Evolutionary conservation across 2,329 filamentous ascomycete species (phyloP).

Genomic region (Fusarium camptoceras): DNA sequence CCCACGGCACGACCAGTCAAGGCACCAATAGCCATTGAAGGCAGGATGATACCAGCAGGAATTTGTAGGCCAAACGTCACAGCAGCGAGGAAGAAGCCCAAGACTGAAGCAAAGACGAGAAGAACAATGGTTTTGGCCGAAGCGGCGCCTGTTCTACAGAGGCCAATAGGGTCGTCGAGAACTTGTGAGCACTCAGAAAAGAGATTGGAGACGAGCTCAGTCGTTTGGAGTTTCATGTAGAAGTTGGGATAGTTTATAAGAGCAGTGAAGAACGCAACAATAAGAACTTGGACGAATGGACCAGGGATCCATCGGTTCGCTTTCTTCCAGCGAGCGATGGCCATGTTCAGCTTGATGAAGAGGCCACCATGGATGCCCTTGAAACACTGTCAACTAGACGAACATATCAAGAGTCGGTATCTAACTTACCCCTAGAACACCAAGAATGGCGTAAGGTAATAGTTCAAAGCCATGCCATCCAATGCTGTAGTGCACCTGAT

Average conservation of each 20-base stretch:
- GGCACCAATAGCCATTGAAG: constrained; percentile 95
- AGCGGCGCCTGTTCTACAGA: constrained; percentile 88
- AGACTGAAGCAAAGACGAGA: constrained; percentile 81
- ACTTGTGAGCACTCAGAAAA: constrained; percentile 91
- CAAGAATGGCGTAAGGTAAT: constrained; percentile 86
- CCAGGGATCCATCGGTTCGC: constrained; percentile 72
- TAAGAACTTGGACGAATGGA: constrained; percentile 82
- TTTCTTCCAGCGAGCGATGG: constrained; percentile 83
- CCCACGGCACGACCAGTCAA: constrained; percentile 90
- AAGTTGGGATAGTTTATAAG: constrained; percentile 95
- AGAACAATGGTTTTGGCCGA: constrained; percentile 86
- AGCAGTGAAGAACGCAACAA: constrained; percentile 84
- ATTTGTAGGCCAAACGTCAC: constrained; percentile 95
- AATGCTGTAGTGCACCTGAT: constrained; percentile 92
- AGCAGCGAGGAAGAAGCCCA: constrained; percentile 86
- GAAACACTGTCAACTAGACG: constrained; percentile 19
- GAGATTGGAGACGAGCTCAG: constrained; percentile 89
- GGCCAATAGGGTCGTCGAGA: constrained; percentile 85
- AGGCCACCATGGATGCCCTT: constrained; percentile 91
- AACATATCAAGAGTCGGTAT: background rate
- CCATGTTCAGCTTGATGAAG: constrained; percentile 96
- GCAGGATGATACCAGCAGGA: constrained; percentile 93
- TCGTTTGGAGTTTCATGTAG: constrained; percentile 93
- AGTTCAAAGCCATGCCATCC: constrained; percentile 97
- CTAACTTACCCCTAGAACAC: constrained; percentile 76